Base-by-base conservation (phyloP, 805 yeast species). In the Candida pini region DNA sequence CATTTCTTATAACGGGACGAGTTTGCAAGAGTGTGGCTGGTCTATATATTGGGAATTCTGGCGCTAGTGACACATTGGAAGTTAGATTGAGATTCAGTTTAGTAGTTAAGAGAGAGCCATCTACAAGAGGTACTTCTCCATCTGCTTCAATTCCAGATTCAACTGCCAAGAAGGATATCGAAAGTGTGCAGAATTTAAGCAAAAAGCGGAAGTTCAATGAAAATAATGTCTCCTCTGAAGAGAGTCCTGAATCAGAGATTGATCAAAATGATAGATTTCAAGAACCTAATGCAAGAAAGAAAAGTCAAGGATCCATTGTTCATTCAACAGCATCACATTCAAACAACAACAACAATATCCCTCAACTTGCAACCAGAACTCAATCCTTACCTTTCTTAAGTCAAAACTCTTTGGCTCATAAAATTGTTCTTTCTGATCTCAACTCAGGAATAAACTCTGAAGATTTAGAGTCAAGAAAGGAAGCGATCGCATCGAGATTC, bases 1-100 rank as follows among this genome's bases (percentile, higher is more conserved):
- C 47, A 6, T 61, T 68, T 5, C 65, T 79, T 5, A 73, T 81
- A 9, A 66, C 69, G 3, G 73, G 73, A 4, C 47, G 81, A 36
- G 76, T 78, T 23, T 76, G 81, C 45, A 74, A 73, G 36, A 77
- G 71, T 48, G 63, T 78, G 34, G 65, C 76, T 19, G 49, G 19
- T 69, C 72, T 31, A 54, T 73, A 47, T 33, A 46, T 66, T 59
- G 56, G 63, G 49, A 43, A 54, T 26, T 56, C 71, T 3, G 43
- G 35, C 22, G 40, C 43, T 1, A 26, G 43, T 16, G 69, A 74
- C 39, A 78, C 82, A 3, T 54, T 78, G 33, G 84, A 78, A 53
- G 67, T 78, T 25, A 63, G 76, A 41, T 55, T 78, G 34, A 69
- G 72, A 43, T 63, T 78, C 66, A 69, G 42, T 31, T 44, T 49